Base-by-base conservation (phyloP, 2,329 filamentous ascomycete species). In the Fusarium begoniae region DNA sequence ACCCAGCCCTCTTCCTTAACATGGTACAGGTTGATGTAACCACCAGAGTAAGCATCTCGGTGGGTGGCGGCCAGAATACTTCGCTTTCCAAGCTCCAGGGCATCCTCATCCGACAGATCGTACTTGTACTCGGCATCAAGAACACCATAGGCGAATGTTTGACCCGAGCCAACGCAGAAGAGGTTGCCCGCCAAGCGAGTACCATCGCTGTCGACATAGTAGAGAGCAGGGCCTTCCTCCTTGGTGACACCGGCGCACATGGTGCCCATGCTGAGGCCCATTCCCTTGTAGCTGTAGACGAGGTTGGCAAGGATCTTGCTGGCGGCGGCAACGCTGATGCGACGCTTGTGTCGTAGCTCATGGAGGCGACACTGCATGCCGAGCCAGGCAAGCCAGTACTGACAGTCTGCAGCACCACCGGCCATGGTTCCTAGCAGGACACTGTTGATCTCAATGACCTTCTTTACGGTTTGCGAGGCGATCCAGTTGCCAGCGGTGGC, bases 1-100 rank as follows among this genome's bases (percentile, higher is more conserved):
- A 97, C 95, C 96, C 96, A 99, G 79, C 96, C 96, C 74, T 95
- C 93, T 87, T 99, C 96, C 91, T 98, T 98, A 82, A 99, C 95
- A 81, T 99, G 96, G 86, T 99, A 99, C 81, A 98, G 83, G 87
- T 99, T 99, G 89, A 99, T 98, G 87, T 91, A 98, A 77, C 96
- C 96, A 87, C 96, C 96, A 30, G 96, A 98, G 89, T 93, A 99
- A n/a, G 96, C 96, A 83, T 99, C 96, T 82, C 96, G 90, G 86
- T 99, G 96, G 70, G 96, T 98, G 63, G 96, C 96, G 43, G 96
- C 96, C 76, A 99, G 86, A 81, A 99, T 99, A 85, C 94, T 97
- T 81, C 96, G 89, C 81, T 93, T 91, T 66, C 96, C 96, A 70
- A 99, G 89, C 86, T 96, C 94, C 74, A 99, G 89, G 53, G 96